These are phyloP conservation scores for Trichoderma arundinaceum DNA, from an alignment of 2,329 filamentous ascomycete species.

Conservation along the genomic window DNA sequence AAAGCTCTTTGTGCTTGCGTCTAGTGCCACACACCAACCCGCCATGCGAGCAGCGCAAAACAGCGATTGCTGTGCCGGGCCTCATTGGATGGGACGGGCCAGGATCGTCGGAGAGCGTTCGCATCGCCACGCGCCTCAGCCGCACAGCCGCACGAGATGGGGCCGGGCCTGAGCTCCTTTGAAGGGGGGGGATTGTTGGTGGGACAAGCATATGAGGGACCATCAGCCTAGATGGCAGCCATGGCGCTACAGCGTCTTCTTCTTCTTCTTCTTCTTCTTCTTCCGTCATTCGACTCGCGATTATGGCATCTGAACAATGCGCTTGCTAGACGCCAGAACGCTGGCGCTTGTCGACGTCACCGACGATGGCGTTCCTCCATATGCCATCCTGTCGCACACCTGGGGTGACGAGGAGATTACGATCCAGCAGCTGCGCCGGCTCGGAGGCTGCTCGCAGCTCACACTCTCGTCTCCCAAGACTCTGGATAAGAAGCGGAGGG, in stretches of 20 bases:
- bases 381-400: slow-evolving; percentile 42
- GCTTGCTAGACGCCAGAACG: slow-evolving; percentile 25
- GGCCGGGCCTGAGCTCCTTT: not conserved
- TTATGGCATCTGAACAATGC: slow-evolving; percentile 23
- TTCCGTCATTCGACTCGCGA: too few relatives aligned
- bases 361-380: slow-evolving; percentile 34
- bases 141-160: slow-evolving; percentile 6
- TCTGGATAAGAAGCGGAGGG: slow-evolving; percentile 18
- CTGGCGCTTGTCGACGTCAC: slow-evolving; percentile 28
- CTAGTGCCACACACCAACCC: not conserved
- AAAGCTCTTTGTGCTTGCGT: not conserved
- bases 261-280: too few relatives aligned
- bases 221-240: too few relatives aligned
- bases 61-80: not conserved
- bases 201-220: too few relatives aligned
- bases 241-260: too few relatives aligned
- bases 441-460: slow-evolving; percentile 28
- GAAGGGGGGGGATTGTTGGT: too few relatives aligned
- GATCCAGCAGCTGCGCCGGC: slow-evolving; percentile 36
- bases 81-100: not conserved
- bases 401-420: slow-evolving; percentile 40
- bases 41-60: not conserved
- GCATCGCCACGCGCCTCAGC: slow-evolving; percentile 10
- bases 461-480: not conserved
- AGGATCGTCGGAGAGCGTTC: not conserved